These are phyloP conservation scores for Phascolomyces articulosus DNA, from an alignment of 371 early-diverging fungal genomes.

Conservation along the genomic window DNA sequence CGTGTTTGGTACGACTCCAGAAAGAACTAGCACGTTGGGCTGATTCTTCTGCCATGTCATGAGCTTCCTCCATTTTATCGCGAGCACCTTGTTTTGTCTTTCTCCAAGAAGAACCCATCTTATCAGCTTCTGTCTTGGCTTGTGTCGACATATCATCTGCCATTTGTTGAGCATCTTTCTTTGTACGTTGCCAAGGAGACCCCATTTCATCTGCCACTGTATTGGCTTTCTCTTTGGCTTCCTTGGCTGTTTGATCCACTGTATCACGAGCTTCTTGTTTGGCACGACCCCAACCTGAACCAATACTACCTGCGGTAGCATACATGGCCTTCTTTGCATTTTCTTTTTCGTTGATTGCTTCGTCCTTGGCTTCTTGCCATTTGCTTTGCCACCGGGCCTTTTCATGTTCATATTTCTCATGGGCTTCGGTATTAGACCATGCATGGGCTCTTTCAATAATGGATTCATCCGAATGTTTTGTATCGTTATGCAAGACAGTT, in stretches of 20 bases:
- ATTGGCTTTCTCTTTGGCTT: slow-evolving; percentile 6
- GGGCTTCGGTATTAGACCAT: slow-evolving; percentile 14
- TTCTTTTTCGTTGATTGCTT: slow-evolving; percentile 1
- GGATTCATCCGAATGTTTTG: not conserved
- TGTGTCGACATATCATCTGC: not conserved
- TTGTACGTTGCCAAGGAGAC: not conserved
- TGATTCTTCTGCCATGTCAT: slow-evolving; percentile 9
- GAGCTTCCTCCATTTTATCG: not conserved
- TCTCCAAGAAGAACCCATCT: not conserved
- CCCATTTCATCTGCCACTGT: slow-evolving; percentile 6
- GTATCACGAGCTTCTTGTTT: slow-evolving; percentile 14
- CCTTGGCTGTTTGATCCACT: not conserved
- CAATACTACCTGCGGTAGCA: slow-evolving; percentile 6
- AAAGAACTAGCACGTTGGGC: too few relatives aligned
- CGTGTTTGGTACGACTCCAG: slow-evolving; percentile 10
- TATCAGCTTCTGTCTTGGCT: not conserved
- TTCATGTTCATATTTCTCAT: slow-evolving; percentile 6
- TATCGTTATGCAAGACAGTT: slow-evolving; percentile 17
- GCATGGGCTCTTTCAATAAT: slow-evolving; percentile 12
- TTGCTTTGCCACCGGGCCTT: slow-evolving; percentile 5
- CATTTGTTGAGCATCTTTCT: slow-evolving; percentile 8
- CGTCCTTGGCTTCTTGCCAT: slow-evolving; percentile 5
- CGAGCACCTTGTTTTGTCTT: slow-evolving; percentile 11
- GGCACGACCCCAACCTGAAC: not conserved
- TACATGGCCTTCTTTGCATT: slow-evolving; percentile 12